These are phyloP conservation scores for Ceratobasidium papillatum DNA, from an alignment of 1,284 basidiomycete genomes.

Conservation along the genomic window DNA sequence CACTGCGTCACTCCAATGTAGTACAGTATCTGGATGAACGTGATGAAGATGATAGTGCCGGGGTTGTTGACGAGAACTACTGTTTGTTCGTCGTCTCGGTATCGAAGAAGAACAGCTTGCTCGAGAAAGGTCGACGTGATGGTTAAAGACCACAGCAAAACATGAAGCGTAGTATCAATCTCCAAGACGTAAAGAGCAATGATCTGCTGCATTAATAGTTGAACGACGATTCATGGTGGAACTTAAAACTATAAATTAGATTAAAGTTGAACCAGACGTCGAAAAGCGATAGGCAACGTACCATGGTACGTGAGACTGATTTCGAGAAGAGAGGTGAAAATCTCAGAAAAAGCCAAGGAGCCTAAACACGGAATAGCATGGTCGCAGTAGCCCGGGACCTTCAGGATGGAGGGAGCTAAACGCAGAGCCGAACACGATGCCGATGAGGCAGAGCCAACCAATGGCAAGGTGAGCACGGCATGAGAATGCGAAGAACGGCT, in stretches of 20 bases:
- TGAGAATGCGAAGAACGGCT: conserved; percentile 76
- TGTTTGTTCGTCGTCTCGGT: conserved; percentile 65
- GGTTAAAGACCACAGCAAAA: conserved; percentile 82
- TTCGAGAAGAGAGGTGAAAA: conserved; percentile 73
- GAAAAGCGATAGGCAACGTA: conserved; percentile 47
- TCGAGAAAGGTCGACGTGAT: conserved; percentile 76
- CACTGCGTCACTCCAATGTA: conserved; percentile 90
- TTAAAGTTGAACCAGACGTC: conserved; percentile 41
- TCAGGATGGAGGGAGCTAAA: conserved; percentile 74
- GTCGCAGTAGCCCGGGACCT: conserved; percentile 63
- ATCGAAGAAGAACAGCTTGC: conserved; percentile 77
- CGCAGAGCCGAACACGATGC: conserved; percentile 79
- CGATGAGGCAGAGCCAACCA: conserved; percentile 73
- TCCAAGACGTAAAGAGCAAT: conserved; percentile 89
- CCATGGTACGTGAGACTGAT: conserved; percentile 74
- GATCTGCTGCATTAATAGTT: conserved; percentile 81
- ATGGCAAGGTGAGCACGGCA: conserved; percentile 65
- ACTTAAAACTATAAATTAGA: conserved; percentile 57
- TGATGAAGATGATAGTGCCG: conserved; percentile 82
- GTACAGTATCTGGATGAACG: conserved; percentile 87
- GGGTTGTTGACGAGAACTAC: conserved; percentile 82
- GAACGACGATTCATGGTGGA: conserved; percentile 84
- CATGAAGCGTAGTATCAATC: conserved; percentile 76
- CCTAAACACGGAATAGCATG: conserved; percentile 85
- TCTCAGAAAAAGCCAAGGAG: conserved; percentile 77